Percentiles rank a stretch among this genome's conserved stretches.
Evolutionary conservation across 2,329 filamentous ascomycete species (phyloP).

Genomic region (Aspergillus piperis): DNA sequence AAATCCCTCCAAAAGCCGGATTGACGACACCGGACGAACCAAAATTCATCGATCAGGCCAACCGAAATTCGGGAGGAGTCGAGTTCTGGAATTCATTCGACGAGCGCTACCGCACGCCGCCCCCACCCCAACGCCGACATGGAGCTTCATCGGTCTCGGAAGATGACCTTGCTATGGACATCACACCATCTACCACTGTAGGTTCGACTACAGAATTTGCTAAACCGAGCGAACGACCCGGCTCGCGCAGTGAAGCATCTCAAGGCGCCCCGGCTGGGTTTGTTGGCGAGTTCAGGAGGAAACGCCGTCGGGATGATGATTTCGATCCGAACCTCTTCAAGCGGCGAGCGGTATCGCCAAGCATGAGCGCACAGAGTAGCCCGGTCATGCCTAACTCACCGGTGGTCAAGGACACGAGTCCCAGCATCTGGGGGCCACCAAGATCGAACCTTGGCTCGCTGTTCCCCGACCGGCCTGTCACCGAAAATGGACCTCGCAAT

Average conservation of each 20-base stretch:
- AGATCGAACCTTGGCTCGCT: conserved; percentile 58
- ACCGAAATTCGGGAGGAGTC: conserved; percentile 70
- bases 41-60: conserved; percentile 73
- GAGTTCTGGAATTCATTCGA: conserved; percentile 81
- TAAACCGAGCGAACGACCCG: conserved; percentile 37
- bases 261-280: conserved; percentile 50
- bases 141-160: conserved; percentile 52
- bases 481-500: conserved; percentile 53
- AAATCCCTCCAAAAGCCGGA: conserved; percentile 28
- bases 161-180: conserved; percentile 43
- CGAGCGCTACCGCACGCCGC: conserved; percentile 66
- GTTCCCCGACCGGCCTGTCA: conserved; percentile 53
- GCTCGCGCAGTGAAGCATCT: conserved; percentile 44
- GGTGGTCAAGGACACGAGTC: conserved; percentile 64
- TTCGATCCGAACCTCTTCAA: conserved; percentile 88
- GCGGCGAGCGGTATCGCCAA: conserved; percentile 84
- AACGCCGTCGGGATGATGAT: conserved; percentile 86
- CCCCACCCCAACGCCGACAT: conserved; percentile 61
- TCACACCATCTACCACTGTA: conserved; percentile 39
- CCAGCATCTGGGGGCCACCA: conserved; percentile 69
- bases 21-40: conserved; percentile 58
- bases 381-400: conserved; percentile 81
- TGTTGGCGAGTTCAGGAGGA: conserved; percentile 73
- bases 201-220: conserved; percentile 32
- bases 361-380: conserved; percentile 87